Evolutionary conservation across 805 yeast genomes (phyloP).

Genomic region (Metschnikowia proteae): DNA sequence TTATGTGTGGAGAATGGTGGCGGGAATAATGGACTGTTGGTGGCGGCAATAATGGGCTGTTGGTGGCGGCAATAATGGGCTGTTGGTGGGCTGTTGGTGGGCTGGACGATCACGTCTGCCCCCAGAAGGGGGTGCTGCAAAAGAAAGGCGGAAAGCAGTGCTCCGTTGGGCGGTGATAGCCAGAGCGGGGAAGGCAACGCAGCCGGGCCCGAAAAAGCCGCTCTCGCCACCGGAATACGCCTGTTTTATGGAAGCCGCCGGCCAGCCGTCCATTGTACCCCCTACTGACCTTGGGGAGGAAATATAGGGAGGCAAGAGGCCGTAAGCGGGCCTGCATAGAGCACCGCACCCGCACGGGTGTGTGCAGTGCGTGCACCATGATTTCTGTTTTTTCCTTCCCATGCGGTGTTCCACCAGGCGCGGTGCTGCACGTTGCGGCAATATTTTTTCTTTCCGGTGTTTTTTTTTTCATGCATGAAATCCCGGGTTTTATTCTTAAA

Average conservation of each 20-base stretch:
- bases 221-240: neutral
- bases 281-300: neutral
- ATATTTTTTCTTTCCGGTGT: neutral
- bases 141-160: too few species aligned
- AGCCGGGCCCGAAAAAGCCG: neutral
- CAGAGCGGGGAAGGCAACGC: too few species aligned
- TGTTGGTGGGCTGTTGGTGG: too few species aligned
- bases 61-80: too few species aligned
- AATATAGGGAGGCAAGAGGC: neutral
- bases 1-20: too few species aligned
- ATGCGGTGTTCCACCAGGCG: neutral
- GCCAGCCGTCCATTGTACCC: neutral
- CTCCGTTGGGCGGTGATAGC: too few species aligned
- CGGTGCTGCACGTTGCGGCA: neutral
- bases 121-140: too few species aligned
- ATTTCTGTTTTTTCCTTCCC: neutral
- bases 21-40: too few species aligned
- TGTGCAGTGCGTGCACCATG: neutral
- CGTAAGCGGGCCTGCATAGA: neutral
- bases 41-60: too few species aligned
- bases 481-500: neutral
- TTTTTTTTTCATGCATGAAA: slow-evolving; percentile 3
- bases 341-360: neutral
- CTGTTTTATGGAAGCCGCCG: neutral
- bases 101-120: too few species aligned